A percentile compares a stretch with the other conserved stretches of the same genome.
Conservation (phyloP, 192 early-diverging fungal genomes). For the Mortierella alpina region DNA sequence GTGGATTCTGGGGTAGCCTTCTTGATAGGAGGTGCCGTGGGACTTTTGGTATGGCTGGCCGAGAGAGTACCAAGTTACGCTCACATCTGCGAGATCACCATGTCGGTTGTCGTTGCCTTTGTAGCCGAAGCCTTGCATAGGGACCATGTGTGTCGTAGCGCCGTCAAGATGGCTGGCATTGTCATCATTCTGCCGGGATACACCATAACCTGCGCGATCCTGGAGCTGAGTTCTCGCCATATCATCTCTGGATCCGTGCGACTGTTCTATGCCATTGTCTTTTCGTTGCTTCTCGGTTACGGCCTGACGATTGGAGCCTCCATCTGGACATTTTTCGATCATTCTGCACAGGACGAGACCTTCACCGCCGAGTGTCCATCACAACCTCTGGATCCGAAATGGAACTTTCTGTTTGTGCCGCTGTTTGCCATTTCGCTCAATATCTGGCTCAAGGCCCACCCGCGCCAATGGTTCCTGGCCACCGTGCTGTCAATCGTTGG, state of each 20-base stretch:
- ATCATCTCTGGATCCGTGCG: constrained; percentile 90
- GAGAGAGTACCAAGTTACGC: constrained; percentile 52
- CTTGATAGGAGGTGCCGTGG: constrained; percentile 53
- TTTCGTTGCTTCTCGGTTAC: constrained; percentile 81
- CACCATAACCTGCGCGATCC: constrained; percentile 83
- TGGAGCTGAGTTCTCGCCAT: constrained; percentile 89
- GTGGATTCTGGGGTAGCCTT: constrained; percentile 66
- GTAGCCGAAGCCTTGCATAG: constrained; percentile 44
- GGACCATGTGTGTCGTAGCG: constrained; percentile 13
- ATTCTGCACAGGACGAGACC: constrained; percentile 6
- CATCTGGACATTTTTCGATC: constrained; percentile 62
- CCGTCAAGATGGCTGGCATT: constrained; percentile 56
- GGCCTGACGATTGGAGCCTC: constrained; percentile 76
- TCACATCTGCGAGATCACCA: constrained; percentile 61
- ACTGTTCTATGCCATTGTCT: constrained; percentile 83
- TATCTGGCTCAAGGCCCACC: constrained; percentile 60
- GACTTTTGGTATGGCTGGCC: constrained; percentile 51
- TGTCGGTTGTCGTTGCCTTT: constrained; percentile 60
- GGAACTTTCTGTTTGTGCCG: constrained; percentile 61
- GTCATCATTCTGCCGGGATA: constrained; percentile 83
- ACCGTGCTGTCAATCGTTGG: constrained; percentile 75
- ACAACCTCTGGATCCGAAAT: constrained; percentile 33
- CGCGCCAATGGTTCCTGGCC: constrained; percentile 80
- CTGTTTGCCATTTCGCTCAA: constrained; percentile 64
- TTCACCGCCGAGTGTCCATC: constrained; percentile 10